Evolutionary conservation across 345 rosid species (phyloP), one percentile per base, ranked within the genome.

Genomic region (Dipteronia dyeriana): DNA sequence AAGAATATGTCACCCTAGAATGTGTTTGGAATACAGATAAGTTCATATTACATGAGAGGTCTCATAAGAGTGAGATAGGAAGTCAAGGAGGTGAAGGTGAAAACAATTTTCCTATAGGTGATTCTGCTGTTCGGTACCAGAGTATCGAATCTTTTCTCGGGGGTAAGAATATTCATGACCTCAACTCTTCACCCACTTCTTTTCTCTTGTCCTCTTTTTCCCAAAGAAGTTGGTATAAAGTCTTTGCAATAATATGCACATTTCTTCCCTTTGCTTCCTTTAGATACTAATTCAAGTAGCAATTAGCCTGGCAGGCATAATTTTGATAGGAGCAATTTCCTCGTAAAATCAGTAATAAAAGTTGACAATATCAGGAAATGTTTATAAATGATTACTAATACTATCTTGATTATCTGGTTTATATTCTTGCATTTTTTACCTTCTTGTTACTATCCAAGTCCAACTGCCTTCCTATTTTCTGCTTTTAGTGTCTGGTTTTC

Each of bases 1-100:
- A 76, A 65, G 91, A 79, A 68, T 87, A 76, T 71, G 56, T 85
- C 68, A 87, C 84, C 43, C 77, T 93, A 51, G 92, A 90, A 62
- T 93, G 92, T 65, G 75, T 78, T 51, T 93, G 96, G 95, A 60
- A 84, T 82, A 85, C 81, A 0, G 92, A 93, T 79, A 93, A 91
- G 76, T 93, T 86, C 71, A 75, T 81, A 16, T 85, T 95, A 82
- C 78, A 85, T 5, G 94, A 93, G 85, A 87, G 59, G 73, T 78
- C 74, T 23, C 81, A 82, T 65, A 87, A 82, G 77, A 59, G 23
- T 51, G 87, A 88, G 45, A 68, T 73, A 73, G 76, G 76, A 63
- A 75, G 39, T 77, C 45, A 39, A 47, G 92, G 79, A 57, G 80
- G 53, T 9, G 80, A 65, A 71, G 41, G 73, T 43, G 83, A 62